Conservation (phyloP, 768 basidiomycete genomes). For the Russula virescens region DNA sequence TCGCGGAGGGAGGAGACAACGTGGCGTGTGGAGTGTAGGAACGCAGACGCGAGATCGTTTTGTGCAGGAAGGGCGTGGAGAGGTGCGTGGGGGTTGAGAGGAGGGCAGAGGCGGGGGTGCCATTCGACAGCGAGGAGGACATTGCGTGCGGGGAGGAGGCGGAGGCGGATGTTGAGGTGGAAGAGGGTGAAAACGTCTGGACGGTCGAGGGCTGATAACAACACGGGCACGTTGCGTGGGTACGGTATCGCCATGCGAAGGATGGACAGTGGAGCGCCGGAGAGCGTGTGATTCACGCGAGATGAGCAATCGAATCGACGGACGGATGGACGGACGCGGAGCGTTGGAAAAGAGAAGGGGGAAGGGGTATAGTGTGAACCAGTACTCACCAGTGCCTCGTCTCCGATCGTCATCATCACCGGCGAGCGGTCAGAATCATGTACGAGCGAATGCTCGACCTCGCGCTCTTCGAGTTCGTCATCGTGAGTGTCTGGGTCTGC, state of each 20-base stretch:
- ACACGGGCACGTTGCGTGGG: background rate
- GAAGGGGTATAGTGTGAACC: conserved; percentile 26
- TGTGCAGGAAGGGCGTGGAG: conserved; percentile 59
- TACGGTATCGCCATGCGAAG: background rate
- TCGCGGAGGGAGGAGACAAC: conserved; percentile 36
- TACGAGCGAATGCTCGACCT: conserved; percentile 43
- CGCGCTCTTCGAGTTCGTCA: conserved; percentile 34
- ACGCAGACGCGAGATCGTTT: conserved; percentile 73
- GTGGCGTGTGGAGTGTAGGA: conserved; percentile 52
- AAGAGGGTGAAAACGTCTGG: conserved; percentile 27
- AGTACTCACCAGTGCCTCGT: conserved; percentile 33
- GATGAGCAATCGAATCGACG: too few species aligned
- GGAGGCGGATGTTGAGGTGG: conserved; percentile 29
- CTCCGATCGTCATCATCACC: conserved; percentile 2
- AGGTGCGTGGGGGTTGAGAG: conserved; percentile 31
- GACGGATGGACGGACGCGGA: too few species aligned
- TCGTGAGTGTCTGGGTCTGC: background rate
- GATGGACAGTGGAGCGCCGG: too few species aligned
- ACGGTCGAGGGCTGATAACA: conserved; percentile 24
- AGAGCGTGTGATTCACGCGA: too few species aligned
- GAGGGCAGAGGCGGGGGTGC: conserved; percentile 6
- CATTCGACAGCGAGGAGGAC: conserved; percentile 34
- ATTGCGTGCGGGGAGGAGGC: conserved; percentile 35
- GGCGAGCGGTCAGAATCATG: conserved; percentile 27
- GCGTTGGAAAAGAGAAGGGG: too few species aligned